A percentile compares a stretch with the other conserved stretches of the same genome.
Evolutionary conservation across 2,329 filamentous ascomycete genomes (phyloP).

Genomic region (Corynespora cassiicola): DNA sequence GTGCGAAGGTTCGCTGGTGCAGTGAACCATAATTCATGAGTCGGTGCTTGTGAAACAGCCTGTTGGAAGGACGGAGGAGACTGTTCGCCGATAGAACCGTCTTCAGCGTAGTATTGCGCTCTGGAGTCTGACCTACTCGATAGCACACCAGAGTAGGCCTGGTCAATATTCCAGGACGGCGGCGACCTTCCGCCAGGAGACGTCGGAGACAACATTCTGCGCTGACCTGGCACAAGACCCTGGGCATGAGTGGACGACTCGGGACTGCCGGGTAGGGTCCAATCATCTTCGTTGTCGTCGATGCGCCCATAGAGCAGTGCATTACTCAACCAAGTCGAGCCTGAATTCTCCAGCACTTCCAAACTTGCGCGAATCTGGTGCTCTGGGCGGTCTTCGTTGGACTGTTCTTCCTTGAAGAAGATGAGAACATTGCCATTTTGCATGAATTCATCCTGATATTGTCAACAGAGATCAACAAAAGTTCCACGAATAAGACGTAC

Average conservation of each 20-base stretch:
- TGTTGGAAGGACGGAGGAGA: constrained; percentile 18
- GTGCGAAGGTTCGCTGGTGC: constrained; percentile 57
- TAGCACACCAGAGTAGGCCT: constrained; percentile 25
- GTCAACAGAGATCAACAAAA: constrained; percentile 10
- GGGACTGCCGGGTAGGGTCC: constrained; percentile 29
- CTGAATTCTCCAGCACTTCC: constrained; percentile 41
- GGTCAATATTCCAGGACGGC: constrained; percentile 38
- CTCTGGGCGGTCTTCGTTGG: constrained; percentile 39
- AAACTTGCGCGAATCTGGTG: constrained; percentile 44
- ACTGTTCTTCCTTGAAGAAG: constrained; percentile 49
- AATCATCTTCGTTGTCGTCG: constrained; percentile 40
- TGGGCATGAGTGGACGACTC: constrained; percentile 23
- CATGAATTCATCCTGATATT: constrained; percentile 46
- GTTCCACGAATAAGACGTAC: constrained; percentile 23
- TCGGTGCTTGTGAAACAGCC: constrained; percentile 25
- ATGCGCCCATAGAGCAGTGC: constrained; percentile 43
- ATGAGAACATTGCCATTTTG: constrained; percentile 45
- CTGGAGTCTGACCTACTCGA: constrained; percentile 18
- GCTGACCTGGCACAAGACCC: constrained; percentile 17
- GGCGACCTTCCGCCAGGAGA: constrained; percentile 32
- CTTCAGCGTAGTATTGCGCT: constrained; percentile 20
- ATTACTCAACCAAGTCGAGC: constrained; percentile 46
- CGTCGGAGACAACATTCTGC: constrained; percentile 32
- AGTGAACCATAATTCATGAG: constrained; percentile 66
- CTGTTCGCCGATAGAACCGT: constrained; percentile 7